Conservation (phyloP, 257 asterid genomes). For the Forsythia viridissima region DNA sequence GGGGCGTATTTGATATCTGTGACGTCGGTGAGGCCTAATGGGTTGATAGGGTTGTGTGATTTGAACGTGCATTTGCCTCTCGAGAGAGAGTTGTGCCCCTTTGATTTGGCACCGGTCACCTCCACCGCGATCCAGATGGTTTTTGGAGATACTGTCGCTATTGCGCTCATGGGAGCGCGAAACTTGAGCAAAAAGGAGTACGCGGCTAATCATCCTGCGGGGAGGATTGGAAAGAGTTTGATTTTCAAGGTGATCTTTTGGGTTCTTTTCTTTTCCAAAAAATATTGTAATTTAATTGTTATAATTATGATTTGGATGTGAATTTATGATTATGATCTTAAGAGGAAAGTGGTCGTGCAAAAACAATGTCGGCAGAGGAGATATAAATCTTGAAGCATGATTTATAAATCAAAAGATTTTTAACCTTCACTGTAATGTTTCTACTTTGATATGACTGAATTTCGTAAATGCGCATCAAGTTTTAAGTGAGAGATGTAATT, state of each 20-base stretch:
- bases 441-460: no score
- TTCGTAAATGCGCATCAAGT: background rate
- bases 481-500: background rate
- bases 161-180: conserved; percentile 86
- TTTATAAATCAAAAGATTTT: no score
- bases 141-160: conserved; percentile 87
- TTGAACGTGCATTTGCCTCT: conserved; percentile 91
- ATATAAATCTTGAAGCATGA: background rate
- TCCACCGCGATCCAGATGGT: conserved; percentile 57
- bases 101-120: conserved; percentile 80
- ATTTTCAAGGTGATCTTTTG: conserved; percentile 64
- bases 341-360: background rate
- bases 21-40: conserved; percentile 79
- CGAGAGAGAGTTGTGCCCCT: conserved; percentile 87
- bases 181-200: conserved; percentile 77
- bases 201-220: conserved; percentile 71
- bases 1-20: conserved; percentile 78
- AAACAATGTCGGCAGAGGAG: background rate
- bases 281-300: background rate
- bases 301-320: background rate
- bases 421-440: no score
- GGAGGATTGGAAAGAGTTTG: conserved; percentile 57
- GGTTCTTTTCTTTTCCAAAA: background rate
- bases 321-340: background rate
- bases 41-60: conserved; percentile 62